These are phyloP conservation scores for Melastoma malabathricum DNA, from an alignment of 345 rosid genomes.

Conservation along the genomic window DNA sequence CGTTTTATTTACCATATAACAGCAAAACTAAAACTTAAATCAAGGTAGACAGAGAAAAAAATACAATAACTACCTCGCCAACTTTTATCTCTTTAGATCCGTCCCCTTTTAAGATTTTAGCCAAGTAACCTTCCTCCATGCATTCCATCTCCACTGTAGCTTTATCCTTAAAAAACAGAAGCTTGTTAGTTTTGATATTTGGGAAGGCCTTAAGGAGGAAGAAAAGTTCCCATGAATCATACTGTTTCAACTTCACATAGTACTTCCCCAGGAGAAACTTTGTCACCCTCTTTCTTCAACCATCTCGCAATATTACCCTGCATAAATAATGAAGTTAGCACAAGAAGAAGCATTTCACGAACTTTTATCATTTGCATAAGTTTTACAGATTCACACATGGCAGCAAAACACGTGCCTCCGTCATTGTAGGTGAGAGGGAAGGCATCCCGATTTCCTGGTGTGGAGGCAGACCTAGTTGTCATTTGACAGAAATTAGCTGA, in stretches of 20 bases:
- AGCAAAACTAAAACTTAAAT: conserved; percentile 2
- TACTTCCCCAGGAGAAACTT: conserved; percentile 81
- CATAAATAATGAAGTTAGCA: conserved; percentile 1
- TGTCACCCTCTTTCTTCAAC: conserved; percentile 98
- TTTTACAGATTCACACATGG: no score
- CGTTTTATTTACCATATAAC: no score
- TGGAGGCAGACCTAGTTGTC: conserved; percentile 72
- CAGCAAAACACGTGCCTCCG: conserved; percentile 44
- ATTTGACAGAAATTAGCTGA: conserved; percentile 4
- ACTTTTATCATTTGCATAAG: no score
- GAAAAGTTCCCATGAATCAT: conserved; percentile 11
- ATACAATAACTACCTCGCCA: conserved; percentile 63
- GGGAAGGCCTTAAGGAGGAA: conserved; percentile 3
- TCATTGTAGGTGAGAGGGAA: conserved; percentile 97
- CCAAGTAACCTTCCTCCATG: conserved; percentile 98
- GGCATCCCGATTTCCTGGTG: conserved; percentile 99
- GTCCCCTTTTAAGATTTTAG: conserved; percentile 76
- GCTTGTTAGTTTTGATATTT: conserved; percentile 2
- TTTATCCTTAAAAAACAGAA: conserved; percentile 50
- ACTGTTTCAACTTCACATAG: conserved; percentile 99
- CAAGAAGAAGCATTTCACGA: no score
- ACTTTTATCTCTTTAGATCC: conserved; percentile 92
- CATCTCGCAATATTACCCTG: conserved; percentile 97
- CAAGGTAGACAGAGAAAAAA: background rate
- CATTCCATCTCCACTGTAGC: conserved; percentile 98